A percentile compares a stretch with the other conserved stretches of the same genome.
phyloP scores from a whole-genome alignment of 2,329 filamentous ascomycete species.

The Chalaropsis thielavioides region DNA sequence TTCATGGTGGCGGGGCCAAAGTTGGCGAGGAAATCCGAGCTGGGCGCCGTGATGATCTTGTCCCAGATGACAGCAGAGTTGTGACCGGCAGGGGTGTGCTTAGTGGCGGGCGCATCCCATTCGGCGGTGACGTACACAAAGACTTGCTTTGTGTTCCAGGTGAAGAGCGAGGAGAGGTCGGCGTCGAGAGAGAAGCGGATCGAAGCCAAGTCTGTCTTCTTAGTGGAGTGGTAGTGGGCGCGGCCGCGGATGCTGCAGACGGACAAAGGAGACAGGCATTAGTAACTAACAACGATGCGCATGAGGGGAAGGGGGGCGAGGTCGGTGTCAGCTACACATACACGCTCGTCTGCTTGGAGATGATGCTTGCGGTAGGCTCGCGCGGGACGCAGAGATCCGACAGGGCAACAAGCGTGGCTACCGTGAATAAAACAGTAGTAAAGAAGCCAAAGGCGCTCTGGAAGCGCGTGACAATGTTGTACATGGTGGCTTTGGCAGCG shows the following conservation, averaged over 20 bases:
- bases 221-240: conserved; percentile 87
- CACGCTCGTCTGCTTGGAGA: conserved; percentile 71
- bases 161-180: conserved; percentile 84
- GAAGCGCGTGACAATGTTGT: conserved; percentile 68
- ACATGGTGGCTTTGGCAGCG: conserved; percentile 45
- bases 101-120: conserved; percentile 33
- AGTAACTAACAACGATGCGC: background rate
- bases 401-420: conserved; percentile 65
- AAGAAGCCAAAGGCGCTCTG: conserved; percentile 98
- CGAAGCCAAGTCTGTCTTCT: conserved; percentile 90
- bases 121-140: conserved; percentile 91
- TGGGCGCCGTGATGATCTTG: conserved; percentile 67
- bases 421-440: conserved; percentile 76
- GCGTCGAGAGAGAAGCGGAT: conserved; percentile 87
- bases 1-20: conserved; percentile 44
- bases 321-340: conserved; percentile 30
- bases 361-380: conserved; percentile 46
- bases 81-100: conserved; percentile 22
- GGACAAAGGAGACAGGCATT: background rate
- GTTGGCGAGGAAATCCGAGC: conserved; percentile 47
- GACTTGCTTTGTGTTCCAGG: conserved; percentile 98
- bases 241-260: conserved; percentile 61
- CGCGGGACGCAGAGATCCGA: conserved; percentile 61
- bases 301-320: background rate
- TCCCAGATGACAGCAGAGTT: conserved; percentile 86